Conservation (phyloP, 2,329 filamentous ascomycete genomes). For the Pyrenochaeta sp. region DNA sequence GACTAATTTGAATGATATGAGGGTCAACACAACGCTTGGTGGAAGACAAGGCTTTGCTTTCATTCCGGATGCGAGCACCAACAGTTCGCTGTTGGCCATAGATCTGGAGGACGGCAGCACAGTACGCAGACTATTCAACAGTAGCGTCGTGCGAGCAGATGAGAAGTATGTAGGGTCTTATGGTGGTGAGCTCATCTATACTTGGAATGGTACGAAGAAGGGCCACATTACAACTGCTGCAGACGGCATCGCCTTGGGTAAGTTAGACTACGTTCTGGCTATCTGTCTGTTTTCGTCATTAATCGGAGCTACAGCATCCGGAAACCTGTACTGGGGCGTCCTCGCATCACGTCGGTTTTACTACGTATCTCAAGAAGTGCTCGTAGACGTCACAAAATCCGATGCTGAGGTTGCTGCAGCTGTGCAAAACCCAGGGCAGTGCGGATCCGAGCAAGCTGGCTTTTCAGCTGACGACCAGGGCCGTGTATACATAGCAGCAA, state of each 20-base stretch:
- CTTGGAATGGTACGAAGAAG: slow-evolving; percentile 49
- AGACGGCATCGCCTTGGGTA: slow-evolving; percentile 50
- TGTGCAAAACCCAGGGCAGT: slow-evolving; percentile 52
- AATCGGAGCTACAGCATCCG: slow-evolving; percentile 33
- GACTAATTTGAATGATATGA: slow-evolving; percentile 54
- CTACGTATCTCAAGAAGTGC: slow-evolving; percentile 47
- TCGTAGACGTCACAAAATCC: slow-evolving; percentile 42
- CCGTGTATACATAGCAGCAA: slow-evolving; percentile 52
- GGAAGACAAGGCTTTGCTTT: slow-evolving; percentile 51
- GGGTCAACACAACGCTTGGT: slow-evolving; percentile 55
- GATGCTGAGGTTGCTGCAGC: slow-evolving; percentile 49
- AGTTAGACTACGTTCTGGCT: background rate
- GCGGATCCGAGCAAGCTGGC: slow-evolving; percentile 53
- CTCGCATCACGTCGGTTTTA: slow-evolving; percentile 54
- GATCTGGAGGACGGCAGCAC: slow-evolving; percentile 49
- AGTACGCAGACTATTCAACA: slow-evolving; percentile 49
- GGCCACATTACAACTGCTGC: slow-evolving; percentile 41
- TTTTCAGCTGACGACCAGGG: slow-evolving; percentile 55
- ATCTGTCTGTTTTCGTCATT: background rate
- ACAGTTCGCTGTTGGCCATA: slow-evolving; percentile 51
- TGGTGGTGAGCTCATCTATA: slow-evolving; percentile 44
- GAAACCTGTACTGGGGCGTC: slow-evolving; percentile 56
- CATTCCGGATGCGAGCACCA: slow-evolving; percentile 52
- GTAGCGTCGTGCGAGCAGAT: slow-evolving; percentile 50
- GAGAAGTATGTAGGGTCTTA: slow-evolving; percentile 52